Evolutionary conservation across 768 basidiomycete species (phyloP).

Genomic region (Flagelloscypha sp.): DNA sequence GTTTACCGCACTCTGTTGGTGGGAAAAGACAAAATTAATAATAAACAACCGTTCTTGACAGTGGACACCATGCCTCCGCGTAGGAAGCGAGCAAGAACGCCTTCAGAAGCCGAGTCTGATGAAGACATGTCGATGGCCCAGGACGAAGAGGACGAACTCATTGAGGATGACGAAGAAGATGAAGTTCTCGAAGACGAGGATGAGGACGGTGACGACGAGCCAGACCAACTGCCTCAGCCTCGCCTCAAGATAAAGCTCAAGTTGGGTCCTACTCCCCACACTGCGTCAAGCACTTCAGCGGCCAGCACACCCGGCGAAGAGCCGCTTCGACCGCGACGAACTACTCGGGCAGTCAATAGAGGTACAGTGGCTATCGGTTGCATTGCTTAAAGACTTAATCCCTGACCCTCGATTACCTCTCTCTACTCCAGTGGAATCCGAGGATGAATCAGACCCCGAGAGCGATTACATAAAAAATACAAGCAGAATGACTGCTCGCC

Average conservation of each 20-base stretch:
- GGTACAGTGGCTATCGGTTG: too few species aligned
- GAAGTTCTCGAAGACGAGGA: conserved; percentile 5
- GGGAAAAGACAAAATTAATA: too few species aligned
- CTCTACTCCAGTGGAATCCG: too few species aligned
- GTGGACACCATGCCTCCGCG: too few species aligned
- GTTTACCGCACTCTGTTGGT: too few species aligned
- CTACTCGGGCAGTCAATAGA: too few species aligned
- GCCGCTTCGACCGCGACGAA: conserved; percentile 17
- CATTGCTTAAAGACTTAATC: too few species aligned
- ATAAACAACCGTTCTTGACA: too few species aligned
- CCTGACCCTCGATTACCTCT: too few species aligned
- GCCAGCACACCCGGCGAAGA: conserved; percentile 21
- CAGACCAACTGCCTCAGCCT: conserved; percentile 27
- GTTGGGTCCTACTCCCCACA: conserved; percentile 33
- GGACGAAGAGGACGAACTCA: conserved; percentile 9
- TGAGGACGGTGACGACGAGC: conserved; percentile 17
- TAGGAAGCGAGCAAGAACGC: too few species aligned
- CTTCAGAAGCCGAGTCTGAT: conserved; percentile 22
- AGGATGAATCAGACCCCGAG: too few species aligned
- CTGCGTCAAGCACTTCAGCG: conserved; percentile 16
- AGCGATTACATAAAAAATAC: conserved; percentile 14
- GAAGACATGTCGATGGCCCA: conserved; percentile 21
- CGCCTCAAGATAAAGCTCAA: conserved; percentile 58
- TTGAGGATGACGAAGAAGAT: conserved; percentile 9
- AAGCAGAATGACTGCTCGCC: conserved; percentile 30